Conservation (phyloP, 352 stramenopile genomes). For the Globisporangium lucens region DNA sequence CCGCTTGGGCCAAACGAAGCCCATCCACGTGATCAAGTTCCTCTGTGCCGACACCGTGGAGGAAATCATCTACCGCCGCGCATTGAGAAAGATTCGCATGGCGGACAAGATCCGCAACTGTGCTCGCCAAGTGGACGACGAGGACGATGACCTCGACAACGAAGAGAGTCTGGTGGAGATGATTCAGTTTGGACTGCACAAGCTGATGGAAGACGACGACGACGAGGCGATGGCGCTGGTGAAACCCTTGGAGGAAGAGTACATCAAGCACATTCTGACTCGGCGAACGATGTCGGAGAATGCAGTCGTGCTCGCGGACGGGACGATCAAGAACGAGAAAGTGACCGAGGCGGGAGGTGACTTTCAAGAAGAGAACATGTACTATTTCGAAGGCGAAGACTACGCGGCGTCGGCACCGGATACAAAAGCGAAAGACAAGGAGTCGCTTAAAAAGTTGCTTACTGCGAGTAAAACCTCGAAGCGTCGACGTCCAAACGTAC, state of each 20-base stretch:
- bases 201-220: slow-evolving; percentile 44
- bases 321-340: slow-evolving; percentile 42
- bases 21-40: slow-evolving; percentile 81
- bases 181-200: slow-evolving; percentile 74
- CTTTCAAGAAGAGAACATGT: slow-evolving; percentile 77
- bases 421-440: slow-evolving; percentile 35
- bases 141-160: slow-evolving; percentile 36
- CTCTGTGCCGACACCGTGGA: slow-evolving; percentile 72
- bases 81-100: slow-evolving; percentile 71
- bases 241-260: slow-evolving; percentile 52
- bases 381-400: slow-evolving; percentile 81
- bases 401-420: slow-evolving; percentile 40
- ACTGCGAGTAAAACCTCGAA: slow-evolving; percentile 21
- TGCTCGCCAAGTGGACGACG: slow-evolving; percentile 31
- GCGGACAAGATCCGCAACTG: slow-evolving; percentile 67
- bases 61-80: slow-evolving; percentile 74
- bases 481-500: slow-evolving; percentile 23
- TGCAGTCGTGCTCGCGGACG: slow-evolving; percentile 11
- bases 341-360: slow-evolving; percentile 53
- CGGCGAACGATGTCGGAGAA: slow-evolving; percentile 17
- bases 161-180: slow-evolving; percentile 56
- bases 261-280: slow-evolving; percentile 49
- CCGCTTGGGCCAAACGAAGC: slow-evolving; percentile 67
- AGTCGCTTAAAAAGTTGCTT: slow-evolving; percentile 40
- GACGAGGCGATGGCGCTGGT: slow-evolving; percentile 27